Base-by-base conservation (phyloP, 2,329 filamentous ascomycete genomes). In the Alternaria sp. region DNA sequence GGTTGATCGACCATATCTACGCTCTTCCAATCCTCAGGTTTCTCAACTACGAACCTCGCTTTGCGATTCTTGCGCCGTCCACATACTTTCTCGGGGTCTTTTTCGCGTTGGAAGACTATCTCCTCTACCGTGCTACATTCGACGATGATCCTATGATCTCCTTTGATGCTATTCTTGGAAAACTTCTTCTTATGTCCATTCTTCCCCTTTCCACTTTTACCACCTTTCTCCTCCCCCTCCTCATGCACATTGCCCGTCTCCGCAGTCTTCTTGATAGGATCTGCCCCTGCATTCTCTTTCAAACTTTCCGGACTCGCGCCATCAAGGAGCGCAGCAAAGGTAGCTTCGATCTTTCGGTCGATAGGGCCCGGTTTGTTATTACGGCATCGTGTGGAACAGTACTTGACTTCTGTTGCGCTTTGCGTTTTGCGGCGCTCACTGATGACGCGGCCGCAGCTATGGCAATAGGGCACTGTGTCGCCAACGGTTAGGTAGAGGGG, bases 381-480 rank as follows among this genome's bases (percentile, higher is more conserved):
- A 20, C 85, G 80, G 65, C 86, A 89, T 38, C 83, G 78, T 46
- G 82, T 78, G 0, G 86, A 89, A 76, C 87, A 89, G 77, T 87
- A 89, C 63, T 86, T 87, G 32, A 82, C 73, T 43, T 75, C 68
- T 27, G 74, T 67, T n/a, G 74, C 69, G 6, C 74, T 63, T 18
- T 74, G 66, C 2, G 68, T 69, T 48, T 79, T 79, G 22, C 75
- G 74, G 30, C 68, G 61, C 70, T 75, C 72, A 64, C 83, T 81
- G 40, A 87, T 87, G 3, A 86, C 81, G 41, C 86, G 80, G 1
- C 87, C 86, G 65, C 86, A 89, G 12, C 83, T 83, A 62, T 83
- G 82, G 65, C 86, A 88, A 71, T 88, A 88, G 1, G 83, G 82
- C 0, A 83, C 83, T 27, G 78, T 72, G 49, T 85, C 84, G 44